Evolutionary conservation across 257 asterid genomes (phyloP), one percentile per base, ranked within the genome.

Genomic region (Ballota nigra): DNA sequence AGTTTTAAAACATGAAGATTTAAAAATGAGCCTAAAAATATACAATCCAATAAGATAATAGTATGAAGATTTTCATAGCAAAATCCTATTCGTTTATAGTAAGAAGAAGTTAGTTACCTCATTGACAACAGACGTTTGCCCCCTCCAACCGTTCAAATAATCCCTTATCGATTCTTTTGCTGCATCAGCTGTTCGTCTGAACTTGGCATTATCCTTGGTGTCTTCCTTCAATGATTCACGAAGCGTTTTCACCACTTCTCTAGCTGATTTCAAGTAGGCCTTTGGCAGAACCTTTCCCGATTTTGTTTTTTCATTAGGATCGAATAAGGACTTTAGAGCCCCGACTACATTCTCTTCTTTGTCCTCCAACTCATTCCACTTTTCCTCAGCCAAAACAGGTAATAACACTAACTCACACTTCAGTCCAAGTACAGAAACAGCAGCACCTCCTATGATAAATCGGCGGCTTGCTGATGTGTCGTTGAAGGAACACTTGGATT

Each of bases 251-350:
- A 93, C 96, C 49, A 93, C 89, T 78, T 93, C 96, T 78, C 89
- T 87, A 10, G 83, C 98, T 15, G 97, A 91, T 43, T 87, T 85
- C 79, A 93, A 80, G 87, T 93, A 93, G 60, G 84, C 96, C 79
- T 91, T 93, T 1, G 98, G 98, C 84, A 93, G 69, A 38, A 87
- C 81, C 73, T 86, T 93, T 19, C 98, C 98, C 0, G 91, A 74
- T 73, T 93, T 91, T 5, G 97, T 89, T 82, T 82, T 93, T 87
- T 91, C 98, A 45, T 87, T 91, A 24, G 98, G 96, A 76, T 93
- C 96, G 26, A 91, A 74, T 73, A 93, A 73, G 31, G 96, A 83
- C 80, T 82, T 87, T 57, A 93, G 40, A 2, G 96, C 86, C 61
- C 87, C 97, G 49, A 81, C 56, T 53, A 91, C 53, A 16, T 93